Percentiles rank a stretch among this genome's conserved stretches.
Evolutionary conservation across 2,329 filamentous ascomycete species (phyloP).

Genomic region (Ophiostoma sp.): DNA sequence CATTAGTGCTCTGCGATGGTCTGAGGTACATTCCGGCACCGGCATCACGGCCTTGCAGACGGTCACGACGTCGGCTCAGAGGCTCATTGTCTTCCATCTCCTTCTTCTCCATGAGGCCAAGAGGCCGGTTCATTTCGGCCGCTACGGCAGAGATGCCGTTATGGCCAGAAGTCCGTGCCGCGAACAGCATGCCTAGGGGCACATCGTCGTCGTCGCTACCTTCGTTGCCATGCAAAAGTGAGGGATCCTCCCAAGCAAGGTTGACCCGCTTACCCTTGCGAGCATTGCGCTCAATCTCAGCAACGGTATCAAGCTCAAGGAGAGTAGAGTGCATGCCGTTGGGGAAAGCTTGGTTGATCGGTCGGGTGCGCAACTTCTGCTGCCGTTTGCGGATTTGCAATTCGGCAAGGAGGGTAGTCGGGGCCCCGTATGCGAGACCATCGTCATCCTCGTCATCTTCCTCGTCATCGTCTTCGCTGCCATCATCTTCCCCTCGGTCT

Average conservation of each 20-base stretch:
- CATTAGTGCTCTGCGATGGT: conserved; percentile 17
- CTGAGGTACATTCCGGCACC: conserved; percentile 33
- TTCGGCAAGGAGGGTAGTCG: conserved; percentile 88
- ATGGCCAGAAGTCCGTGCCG: conserved; percentile 52
- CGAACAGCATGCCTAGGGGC: conserved; percentile 75
- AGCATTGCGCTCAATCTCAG: conserved; percentile 72
- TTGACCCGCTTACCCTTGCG: conserved; percentile 72
- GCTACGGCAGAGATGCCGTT: conserved; percentile 43
- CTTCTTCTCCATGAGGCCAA: conserved; percentile 73
- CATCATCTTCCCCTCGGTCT: conserved; percentile 41
- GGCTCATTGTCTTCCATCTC: conserved; percentile 92
- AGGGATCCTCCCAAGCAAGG: conserved; percentile 80
- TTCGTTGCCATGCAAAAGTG: conserved; percentile 41
- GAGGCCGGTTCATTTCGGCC: conserved; percentile 56
- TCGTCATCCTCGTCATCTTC: conserved; percentile 44
- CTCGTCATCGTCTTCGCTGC: conserved; percentile 36
- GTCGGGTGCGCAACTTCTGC: conserved; percentile 71
- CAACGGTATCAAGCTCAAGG: conserved; percentile 83
- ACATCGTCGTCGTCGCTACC: conserved; percentile 80
- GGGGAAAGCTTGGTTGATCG: conserved; percentile 56
- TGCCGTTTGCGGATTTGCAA: conserved; percentile 86
- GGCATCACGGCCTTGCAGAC: conserved; percentile 60
- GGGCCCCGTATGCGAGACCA: conserved; percentile 58
- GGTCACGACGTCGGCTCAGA: conserved; percentile 67
- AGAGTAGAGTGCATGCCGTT: conserved; percentile 88